Percentiles rank a stretch among this genome's conserved stretches.
These are phyloP conservation scores for Lactifluus piperatus DNA, from an alignment of 768 basidiomycete species.

Conservation along the genomic window DNA sequence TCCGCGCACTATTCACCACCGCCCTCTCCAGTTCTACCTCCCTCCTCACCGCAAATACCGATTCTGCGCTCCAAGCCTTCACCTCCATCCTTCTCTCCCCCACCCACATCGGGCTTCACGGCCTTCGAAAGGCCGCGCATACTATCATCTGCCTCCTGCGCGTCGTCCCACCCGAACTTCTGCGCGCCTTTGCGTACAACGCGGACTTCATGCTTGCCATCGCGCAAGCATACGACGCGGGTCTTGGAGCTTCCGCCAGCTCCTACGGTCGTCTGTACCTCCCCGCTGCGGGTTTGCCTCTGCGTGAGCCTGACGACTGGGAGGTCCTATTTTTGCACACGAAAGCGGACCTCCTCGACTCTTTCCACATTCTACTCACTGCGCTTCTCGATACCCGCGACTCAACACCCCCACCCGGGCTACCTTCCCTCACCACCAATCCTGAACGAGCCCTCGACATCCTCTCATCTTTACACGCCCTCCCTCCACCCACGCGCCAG, in stretches of 20 bases:
- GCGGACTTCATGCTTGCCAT: slow-evolving; percentile 47
- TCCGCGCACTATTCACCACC: slow-evolving; percentile 37
- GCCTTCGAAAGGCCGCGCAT: slow-evolving; percentile 52
- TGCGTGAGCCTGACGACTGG: slow-evolving; percentile 45
- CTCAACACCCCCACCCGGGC: slow-evolving; percentile 31
- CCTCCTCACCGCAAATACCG: slow-evolving; percentile 28
- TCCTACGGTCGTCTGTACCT: slow-evolving; percentile 51
- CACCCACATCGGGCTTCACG: slow-evolving; percentile 45
- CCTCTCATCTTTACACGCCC: slow-evolving; percentile 49
- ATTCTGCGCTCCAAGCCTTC: slow-evolving; percentile 45
- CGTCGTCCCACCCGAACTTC: slow-evolving; percentile 38
- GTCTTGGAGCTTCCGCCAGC: slow-evolving; percentile 44
- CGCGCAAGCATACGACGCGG: slow-evolving; percentile 51
- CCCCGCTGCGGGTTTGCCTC: slow-evolving; percentile 24
- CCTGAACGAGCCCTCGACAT: slow-evolving; percentile 49
- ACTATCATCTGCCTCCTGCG: slow-evolving; percentile 48
- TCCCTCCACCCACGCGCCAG: slow-evolving; percentile 25
- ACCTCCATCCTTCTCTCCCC: slow-evolving; percentile 34
- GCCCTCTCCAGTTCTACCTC: slow-evolving; percentile 31
- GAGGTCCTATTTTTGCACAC: slow-evolving; percentile 62
- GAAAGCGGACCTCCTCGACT: slow-evolving; percentile 63
- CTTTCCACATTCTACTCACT: slow-evolving; percentile 51
- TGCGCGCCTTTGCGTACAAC: slow-evolving; percentile 44
- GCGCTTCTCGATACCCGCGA: slow-evolving; percentile 42
- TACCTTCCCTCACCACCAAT: slow-evolving; percentile 33